phyloP scores from a whole-genome alignment of 192 early-diverging fungal genomes.

The Podila clonocystis region DNA sequence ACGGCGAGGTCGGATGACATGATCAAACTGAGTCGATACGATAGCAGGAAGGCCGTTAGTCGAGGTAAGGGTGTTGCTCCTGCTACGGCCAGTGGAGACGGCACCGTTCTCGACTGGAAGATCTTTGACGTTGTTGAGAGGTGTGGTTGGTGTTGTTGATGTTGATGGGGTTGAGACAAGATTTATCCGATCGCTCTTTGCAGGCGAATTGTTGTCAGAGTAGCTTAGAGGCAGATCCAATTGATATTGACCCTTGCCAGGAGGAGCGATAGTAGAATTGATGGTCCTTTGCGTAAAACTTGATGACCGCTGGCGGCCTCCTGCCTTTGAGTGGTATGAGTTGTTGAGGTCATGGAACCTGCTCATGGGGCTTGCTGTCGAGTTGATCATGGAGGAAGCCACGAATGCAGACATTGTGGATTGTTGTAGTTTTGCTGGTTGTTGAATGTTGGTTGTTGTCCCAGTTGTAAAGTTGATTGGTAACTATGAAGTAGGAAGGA shows the following conservation, averaged over 20 bases:
- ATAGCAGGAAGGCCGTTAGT: conserved; percentile 13
- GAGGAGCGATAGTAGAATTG: not conserved
- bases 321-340: not conserved
- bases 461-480: too few relatives aligned
- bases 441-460: too few relatives aligned
- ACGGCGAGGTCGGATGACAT: conserved; percentile 36
- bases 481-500: too few relatives aligned
- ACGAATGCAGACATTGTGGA: conserved; percentile 15
- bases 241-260: conserved; percentile 19
- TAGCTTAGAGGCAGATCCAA: too few relatives aligned
- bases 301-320: conserved; percentile 35
- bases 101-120: not conserved
- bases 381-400: conserved; percentile 9
- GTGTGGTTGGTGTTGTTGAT: not conserved
- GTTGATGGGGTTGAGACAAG: conserved; percentile 12
- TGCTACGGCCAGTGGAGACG: conserved; percentile 37
- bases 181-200: conserved; percentile 39
- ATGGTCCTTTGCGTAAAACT: conserved; percentile 5
- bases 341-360: conserved; percentile 22
- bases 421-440: not conserved
- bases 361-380: conserved; percentile 22
- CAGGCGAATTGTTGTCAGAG: not conserved
- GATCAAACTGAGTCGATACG: conserved; percentile 19
- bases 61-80: conserved; percentile 40
- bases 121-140: not conserved